Conservation (phyloP, 768 basidiomycete genomes). For the Leucocoprinus birnbaumii region DNA sequence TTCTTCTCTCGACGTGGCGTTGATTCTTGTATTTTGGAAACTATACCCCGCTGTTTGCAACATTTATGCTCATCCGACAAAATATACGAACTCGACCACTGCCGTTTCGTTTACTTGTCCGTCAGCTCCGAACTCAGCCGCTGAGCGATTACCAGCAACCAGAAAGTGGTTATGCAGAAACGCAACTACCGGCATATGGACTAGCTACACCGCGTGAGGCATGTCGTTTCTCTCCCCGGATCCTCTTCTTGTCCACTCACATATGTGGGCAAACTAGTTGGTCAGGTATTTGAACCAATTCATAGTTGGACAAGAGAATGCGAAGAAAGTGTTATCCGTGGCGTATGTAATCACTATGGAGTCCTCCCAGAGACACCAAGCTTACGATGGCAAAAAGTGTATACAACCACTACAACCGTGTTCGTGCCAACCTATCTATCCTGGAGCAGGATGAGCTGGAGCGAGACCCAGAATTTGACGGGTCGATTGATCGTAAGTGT, state of each 20-base stretch:
- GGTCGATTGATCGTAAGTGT: slow-evolving; percentile 16
- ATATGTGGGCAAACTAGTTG: slow-evolving; percentile 49
- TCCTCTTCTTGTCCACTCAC: neutral
- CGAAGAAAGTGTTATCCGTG: slow-evolving; percentile 92
- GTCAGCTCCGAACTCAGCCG: slow-evolving; percentile 55
- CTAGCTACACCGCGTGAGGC: slow-evolving; percentile 58
- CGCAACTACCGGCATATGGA: slow-evolving; percentile 36
- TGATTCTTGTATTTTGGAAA: neutral
- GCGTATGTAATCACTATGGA: slow-evolving; percentile 56
- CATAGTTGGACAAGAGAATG: slow-evolving; percentile 87
- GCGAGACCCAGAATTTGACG: slow-evolving; percentile 13
- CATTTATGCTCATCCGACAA: slow-evolving; percentile 11
- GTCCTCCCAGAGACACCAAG: neutral
- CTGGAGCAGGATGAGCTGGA: slow-evolving; percentile 34
- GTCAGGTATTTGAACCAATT: slow-evolving; percentile 85
- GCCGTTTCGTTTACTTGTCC: slow-evolving; percentile 17
- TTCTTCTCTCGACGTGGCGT: neutral
- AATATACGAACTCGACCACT: neutral
- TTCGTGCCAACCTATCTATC: slow-evolving; percentile 63
- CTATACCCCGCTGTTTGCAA: neutral
- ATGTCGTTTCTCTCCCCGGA: neutral
- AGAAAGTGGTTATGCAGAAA: slow-evolving; percentile 12
- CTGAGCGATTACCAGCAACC: slow-evolving; percentile 35
- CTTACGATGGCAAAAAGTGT: slow-evolving; percentile 50
- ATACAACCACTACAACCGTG: slow-evolving; percentile 93